phyloP scores from a whole-genome alignment of 176 grass and related monocot genomes.

The Themeda triandra region DNA sequence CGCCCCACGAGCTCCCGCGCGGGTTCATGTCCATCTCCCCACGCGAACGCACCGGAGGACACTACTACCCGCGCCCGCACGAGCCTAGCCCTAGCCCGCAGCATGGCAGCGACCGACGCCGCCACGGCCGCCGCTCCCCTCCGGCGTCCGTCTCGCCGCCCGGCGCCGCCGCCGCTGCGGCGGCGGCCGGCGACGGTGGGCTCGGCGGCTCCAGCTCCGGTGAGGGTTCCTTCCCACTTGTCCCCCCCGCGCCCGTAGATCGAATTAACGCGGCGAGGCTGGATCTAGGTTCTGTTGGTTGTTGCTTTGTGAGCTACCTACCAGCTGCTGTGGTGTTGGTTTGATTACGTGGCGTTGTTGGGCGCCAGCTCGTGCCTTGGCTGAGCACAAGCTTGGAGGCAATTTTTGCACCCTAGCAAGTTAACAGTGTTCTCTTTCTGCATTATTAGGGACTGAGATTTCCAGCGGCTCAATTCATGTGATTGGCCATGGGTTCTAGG shows the following conservation, averaged over 20 bases:
- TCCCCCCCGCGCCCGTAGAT: not conserved
- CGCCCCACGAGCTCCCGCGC: constrained; percentile 37
- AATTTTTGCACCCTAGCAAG: not conserved
- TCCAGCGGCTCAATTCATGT: not conserved
- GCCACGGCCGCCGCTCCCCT: constrained; percentile 15
- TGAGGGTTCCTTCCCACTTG: constrained; percentile 14
- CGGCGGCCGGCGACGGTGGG: not conserved
- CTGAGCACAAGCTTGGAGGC: not conserved
- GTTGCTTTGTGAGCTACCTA: not conserved
- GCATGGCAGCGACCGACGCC: constrained; percentile 65
- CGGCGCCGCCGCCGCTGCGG: not conserved
- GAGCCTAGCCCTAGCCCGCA: constrained; percentile 37
- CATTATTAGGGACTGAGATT: not conserved
- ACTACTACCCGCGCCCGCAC: constrained; percentile 27
- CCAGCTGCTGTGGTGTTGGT: not conserved
- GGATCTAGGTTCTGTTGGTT: constrained; percentile 28
- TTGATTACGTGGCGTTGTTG: not conserved
- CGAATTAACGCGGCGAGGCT: constrained; percentile 11
- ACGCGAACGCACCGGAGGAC: constrained; percentile 61
- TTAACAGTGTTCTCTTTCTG: not conserved
- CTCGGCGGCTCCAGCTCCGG: constrained; percentile 27
- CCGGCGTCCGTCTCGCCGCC: constrained; percentile 7
- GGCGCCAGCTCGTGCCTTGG: not conserved
- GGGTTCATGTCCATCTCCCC: constrained; percentile 84
- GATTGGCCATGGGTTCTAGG: not conserved